Evolutionary conservation across 1,139 yeast genomes (phyloP), one percentile per base, ranked within the genome.

Genomic region (Yamadazyma triangularis): DNA sequence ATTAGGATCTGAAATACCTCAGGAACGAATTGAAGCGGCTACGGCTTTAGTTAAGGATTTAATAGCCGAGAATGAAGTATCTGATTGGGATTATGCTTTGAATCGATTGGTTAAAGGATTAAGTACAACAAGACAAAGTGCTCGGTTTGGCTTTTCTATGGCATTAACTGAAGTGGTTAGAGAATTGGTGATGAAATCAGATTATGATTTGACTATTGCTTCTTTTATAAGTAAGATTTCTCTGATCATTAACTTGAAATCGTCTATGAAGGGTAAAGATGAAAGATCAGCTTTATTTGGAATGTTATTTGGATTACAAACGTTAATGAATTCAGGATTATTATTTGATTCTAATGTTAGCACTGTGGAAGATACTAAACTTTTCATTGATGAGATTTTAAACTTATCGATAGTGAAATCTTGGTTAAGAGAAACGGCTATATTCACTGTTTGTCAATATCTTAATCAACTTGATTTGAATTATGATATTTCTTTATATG

Each of bases 101-200:
- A 75, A 74, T 38, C 71, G 97, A 48, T 65, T 91, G 38, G 70
- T 86, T 36, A 80, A 79, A 44, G 97, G 97, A 29, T 64, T 91
- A 27, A 70, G 86, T 8, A 83, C 95, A 9, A 73, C 88, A 13
- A 73, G 93, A 48, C 95, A 85, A 26, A 71, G 88, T 29, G 94
- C 96, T 1, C 64, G 96, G 35, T 60, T 85, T 25, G 98, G 98
- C 2, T 89, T 83, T 47, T 85, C 95, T 3, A 76, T 87, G 73
- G 93, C 96, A 25, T 61, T 91, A 27, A 77, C 91, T 1, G 97
- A 91, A 53, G 65, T 87, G 2, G 60, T 79, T 14, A 67, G 81
- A 14, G 62, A 74, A 31, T 55, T 72, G n/a, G 49, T 64, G 5
- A 45, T 53, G 5, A 50, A 51, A 10, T 27, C 44, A 2, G 45